Base-by-base conservation (phyloP, 2,329 filamentous ascomycete genomes). In the Oidium heveae region DNA sequence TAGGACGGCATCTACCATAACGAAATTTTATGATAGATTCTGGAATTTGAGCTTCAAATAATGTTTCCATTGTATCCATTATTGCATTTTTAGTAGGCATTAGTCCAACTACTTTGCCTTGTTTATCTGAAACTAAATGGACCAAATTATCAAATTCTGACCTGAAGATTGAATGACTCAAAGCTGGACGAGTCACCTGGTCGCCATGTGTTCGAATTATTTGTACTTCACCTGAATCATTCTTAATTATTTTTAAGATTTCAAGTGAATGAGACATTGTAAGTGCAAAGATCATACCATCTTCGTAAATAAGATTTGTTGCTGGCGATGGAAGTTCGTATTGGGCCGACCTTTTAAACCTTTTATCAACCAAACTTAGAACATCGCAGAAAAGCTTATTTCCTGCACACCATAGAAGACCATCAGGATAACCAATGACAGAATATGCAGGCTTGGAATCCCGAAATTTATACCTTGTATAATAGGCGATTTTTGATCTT, bases 41-140 rank as follows among this genome's bases (percentile, higher is more conserved):
- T 0, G 71, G 68, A n/a, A 83, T 66, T 39, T 72, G 66, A 0
- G 73, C 77, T 56, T 77, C 72, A 55, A 82, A 77, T 1, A 81
- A 60, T 2, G 64, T 65, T 18, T 63, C 59, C 4, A 64, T 51
- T 36, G 60, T 63, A 47, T 65, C 60, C 28, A 61, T 59, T 55
- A 59, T 62, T 9, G 60, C 58, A 44, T 62, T 57, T 6, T 56
- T 55, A 34, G 60, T 62, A 3, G 62, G 58, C 61, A 61, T 63
- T 18, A 65, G 55, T 20, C 65, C 65, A n/a, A 59, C 56, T 3
- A 66, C 41, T 18, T 60, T 63, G 37, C 59, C 61, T 32, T 57
- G 39, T 55, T 63, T 65, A 50, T 66, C 65, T 20, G 65, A 64
- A 10, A 66, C 58, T 15, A 66, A 49, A 56, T 63, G 57, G 36